Conservation (phyloP, 1,284 basidiomycete species). For the Pyrrhoderma lamaoense region DNA sequence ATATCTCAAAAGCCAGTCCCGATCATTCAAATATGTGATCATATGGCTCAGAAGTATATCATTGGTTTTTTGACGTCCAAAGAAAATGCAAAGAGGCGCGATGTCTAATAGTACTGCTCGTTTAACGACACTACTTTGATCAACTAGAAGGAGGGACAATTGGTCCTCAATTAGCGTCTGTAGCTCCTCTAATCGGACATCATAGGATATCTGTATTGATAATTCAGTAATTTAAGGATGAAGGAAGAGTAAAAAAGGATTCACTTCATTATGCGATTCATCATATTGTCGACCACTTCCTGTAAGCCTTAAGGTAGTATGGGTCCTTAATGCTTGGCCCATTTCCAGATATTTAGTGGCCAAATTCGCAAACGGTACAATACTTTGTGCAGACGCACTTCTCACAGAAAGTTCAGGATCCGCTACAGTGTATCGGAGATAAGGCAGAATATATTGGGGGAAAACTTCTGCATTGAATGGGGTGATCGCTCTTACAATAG, state of each 20-base stretch:
- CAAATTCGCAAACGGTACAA: constrained; percentile 78
- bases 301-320: constrained; percentile 63
- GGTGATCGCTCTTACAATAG: constrained; percentile 81
- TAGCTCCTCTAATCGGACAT: constrained; percentile 77
- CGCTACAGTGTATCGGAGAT: constrained; percentile 72
- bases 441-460: constrained; percentile 93
- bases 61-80: constrained; percentile 89
- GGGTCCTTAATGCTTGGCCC: constrained; percentile 82
- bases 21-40: constrained; percentile 97
- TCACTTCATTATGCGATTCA: constrained; percentile 66
- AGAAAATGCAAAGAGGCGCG: constrained; percentile 84
- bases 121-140: constrained; percentile 70
- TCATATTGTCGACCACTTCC: constrained; percentile 69
- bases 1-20: constrained; percentile 85
- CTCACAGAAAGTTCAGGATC: constrained; percentile 89
- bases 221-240: too few species aligned
- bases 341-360: constrained; percentile 86
- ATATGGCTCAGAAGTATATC: constrained; percentile 95
- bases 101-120: constrained; percentile 75
- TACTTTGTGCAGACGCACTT: constrained; percentile 81
- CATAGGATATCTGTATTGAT: constrained; percentile 70
- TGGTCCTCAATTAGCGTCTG: constrained; percentile 86
- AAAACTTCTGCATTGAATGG: constrained; percentile 86
- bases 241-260: constrained; percentile 13
- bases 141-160: constrained; percentile 70